These are phyloP conservation scores for Aquilaria yunnanensis DNA, from an alignment of 345 rosid species.

Conservation along the genomic window DNA sequence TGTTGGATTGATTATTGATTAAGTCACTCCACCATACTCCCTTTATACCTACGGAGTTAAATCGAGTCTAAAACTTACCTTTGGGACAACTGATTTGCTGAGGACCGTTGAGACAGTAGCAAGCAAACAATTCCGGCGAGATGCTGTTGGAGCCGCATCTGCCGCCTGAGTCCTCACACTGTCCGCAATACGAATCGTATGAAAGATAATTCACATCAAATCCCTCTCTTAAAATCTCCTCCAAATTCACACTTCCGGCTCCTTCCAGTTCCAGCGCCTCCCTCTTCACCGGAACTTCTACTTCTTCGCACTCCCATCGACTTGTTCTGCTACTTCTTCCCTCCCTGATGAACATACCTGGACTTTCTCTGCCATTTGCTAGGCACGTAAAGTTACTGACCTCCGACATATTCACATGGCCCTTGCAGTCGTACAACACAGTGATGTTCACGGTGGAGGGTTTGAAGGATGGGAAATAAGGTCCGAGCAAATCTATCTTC, in stretches of 20 bases:
- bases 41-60: too few relatives aligned
- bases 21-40: too few relatives aligned
- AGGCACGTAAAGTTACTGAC: not conserved
- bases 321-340: not conserved
- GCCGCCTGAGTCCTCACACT: conserved; percentile 26
- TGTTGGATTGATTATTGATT: too few relatives aligned
- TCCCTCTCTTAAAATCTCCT: conserved; percentile 9
- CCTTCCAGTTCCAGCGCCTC: not conserved
- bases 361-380: not conserved
- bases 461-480: not conserved
- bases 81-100: not conserved
- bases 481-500: not conserved
- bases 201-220: conserved; percentile 12
- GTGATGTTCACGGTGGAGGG: not conserved
- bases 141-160: conserved; percentile 31
- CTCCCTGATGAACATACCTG: not conserved
- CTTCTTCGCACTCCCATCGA: not conserved
- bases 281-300: conserved; percentile 13
- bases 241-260: accelerated
- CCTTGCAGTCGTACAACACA: not conserved
- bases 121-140: not conserved
- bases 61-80: not conserved
- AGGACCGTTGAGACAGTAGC: conserved; percentile 3
- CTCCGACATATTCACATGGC: not conserved
- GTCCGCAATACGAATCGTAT: not conserved